These are phyloP conservation scores for Poteriospumella lacustris DNA, from an alignment of 108 stramenopile genomes.

Conservation along the genomic window DNA sequence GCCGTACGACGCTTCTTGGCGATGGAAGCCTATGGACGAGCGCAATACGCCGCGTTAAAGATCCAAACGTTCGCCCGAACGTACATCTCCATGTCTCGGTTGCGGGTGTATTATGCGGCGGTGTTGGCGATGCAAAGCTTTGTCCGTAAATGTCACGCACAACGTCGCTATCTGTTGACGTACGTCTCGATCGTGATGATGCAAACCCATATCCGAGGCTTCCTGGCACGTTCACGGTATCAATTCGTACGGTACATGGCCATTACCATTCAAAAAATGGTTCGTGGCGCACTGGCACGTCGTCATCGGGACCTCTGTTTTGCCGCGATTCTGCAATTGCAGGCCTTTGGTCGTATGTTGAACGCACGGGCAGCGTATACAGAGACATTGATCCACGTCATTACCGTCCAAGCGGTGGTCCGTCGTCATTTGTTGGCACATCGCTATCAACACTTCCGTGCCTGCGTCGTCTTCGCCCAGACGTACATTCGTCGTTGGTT, in stretches of 20 bases:
- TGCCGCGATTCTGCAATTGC: neutral
- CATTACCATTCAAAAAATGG: neutral
- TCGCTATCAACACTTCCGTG: too few species aligned
- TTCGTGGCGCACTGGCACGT: neutral
- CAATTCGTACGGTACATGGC: neutral
- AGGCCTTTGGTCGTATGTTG: neutral
- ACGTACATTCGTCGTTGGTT: neutral
- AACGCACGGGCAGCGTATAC: neutral
- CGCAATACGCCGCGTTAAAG: too few species aligned
- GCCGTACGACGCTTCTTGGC: too few species aligned
- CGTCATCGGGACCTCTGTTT: neutral
- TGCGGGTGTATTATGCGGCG: too few species aligned
- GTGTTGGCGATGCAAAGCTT: too few species aligned
- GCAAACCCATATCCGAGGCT: neutral
- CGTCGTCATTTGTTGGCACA: neutral
- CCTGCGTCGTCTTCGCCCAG: too few species aligned
- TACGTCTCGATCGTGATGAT: neutral
- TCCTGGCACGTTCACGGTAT: neutral
- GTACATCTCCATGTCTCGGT: too few species aligned
- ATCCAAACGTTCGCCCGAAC: too few species aligned
- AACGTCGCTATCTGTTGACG: neutral
- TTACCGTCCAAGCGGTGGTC: neutral
- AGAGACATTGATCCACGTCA: neutral
- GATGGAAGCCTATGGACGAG: too few species aligned
- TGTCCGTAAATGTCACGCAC: too few species aligned